Conservation (phyloP, 2,329 filamentous ascomycete species). For the Ophiostoma sp. region DNA sequence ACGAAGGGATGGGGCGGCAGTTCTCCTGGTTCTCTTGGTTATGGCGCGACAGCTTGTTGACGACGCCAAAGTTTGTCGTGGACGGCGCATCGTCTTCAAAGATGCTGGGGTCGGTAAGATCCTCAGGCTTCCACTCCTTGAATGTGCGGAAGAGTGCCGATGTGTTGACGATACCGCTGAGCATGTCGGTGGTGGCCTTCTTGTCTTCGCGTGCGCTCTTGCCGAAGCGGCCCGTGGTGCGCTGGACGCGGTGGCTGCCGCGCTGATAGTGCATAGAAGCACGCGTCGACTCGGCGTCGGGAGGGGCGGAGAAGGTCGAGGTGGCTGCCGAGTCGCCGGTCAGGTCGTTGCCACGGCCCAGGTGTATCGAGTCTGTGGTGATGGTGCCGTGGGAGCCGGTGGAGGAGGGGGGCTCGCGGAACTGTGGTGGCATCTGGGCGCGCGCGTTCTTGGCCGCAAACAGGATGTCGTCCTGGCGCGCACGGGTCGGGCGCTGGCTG, state of each 20-base stretch:
- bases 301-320: conserved; percentile 25
- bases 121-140: conserved; percentile 27
- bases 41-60: conserved; percentile 19
- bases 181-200: conserved; percentile 21
- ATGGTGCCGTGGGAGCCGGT: conserved; percentile 29
- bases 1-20: neutral
- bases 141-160: conserved; percentile 29
- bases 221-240: conserved; percentile 27
- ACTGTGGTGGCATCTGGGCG: conserved; percentile 25
- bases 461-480: conserved; percentile 38
- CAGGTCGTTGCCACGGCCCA: conserved; percentile 15
- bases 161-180: conserved; percentile 27
- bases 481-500: conserved; percentile 20
- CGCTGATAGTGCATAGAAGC: conserved; percentile 23
- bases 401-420: conserved; percentile 29
- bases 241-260: conserved; percentile 25
- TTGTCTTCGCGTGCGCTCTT: conserved; percentile 14
- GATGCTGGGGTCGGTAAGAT: neutral
- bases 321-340: conserved; percentile 19
- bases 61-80: conserved; percentile 26
- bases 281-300: conserved; percentile 29
- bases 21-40: conserved; percentile 25
- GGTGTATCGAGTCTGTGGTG: conserved; percentile 25
- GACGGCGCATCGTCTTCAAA: conserved; percentile 19
- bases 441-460: conserved; percentile 26